Evolutionary conservation across 768 basidiomycete species (phyloP).

Genomic region (Obba rivulosa): DNA sequence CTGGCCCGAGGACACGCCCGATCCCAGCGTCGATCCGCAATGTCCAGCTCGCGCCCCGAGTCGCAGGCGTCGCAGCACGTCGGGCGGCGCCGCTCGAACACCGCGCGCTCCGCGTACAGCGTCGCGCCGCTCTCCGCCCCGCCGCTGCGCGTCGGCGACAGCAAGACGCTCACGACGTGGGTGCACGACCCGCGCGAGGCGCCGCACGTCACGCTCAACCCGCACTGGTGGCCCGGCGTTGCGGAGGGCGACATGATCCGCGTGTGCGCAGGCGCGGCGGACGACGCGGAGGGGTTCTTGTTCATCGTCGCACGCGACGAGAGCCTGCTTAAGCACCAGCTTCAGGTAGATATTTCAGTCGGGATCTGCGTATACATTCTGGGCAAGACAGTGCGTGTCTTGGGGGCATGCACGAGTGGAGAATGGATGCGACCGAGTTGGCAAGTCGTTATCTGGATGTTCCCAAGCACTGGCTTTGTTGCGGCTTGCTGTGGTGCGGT

Average conservation of each 20-base stretch:
- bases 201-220: conserved; percentile 60
- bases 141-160: conserved; percentile 58
- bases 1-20: background rate
- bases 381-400: no score
- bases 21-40: conserved; percentile 16
- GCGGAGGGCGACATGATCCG: conserved; percentile 69
- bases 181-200: conserved; percentile 67
- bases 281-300: conserved; percentile 42
- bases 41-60: conserved; percentile 60
- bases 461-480: background rate
- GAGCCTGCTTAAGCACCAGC: conserved; percentile 48
- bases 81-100: conserved; percentile 67
- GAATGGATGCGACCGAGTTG: background rate
- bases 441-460: background rate
- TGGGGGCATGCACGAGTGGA: no score
- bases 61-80: conserved; percentile 49
- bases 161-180: conserved; percentile 62
- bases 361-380: no score
- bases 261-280: conserved; percentile 41
- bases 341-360: conserved; percentile 42
- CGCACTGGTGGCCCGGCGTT: conserved; percentile 73
- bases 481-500: no score
- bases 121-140: conserved; percentile 26
- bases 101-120: conserved; percentile 60
- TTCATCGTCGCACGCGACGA: conserved; percentile 70